phyloP scores from a whole-genome alignment of 2,329 filamentous ascomycete species.

The Ceratocystis cubensis region DNA sequence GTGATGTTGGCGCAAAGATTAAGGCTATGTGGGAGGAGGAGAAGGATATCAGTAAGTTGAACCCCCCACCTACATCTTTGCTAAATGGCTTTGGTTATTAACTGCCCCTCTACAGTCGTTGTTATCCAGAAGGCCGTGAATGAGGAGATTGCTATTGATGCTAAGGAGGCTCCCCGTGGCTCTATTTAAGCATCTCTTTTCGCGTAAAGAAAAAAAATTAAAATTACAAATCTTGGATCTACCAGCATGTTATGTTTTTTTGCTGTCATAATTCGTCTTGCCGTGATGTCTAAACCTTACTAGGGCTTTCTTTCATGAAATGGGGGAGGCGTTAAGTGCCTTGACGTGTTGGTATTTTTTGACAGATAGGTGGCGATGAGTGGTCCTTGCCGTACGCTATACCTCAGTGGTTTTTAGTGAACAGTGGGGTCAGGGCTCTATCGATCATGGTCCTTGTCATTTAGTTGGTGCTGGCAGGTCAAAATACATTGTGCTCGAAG shows the following conservation, averaged over 20 bases:
- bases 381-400: too few species aligned
- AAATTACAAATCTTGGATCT: slow-evolving; percentile 22
- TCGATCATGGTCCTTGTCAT: too few species aligned
- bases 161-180: slow-evolving; percentile 68
- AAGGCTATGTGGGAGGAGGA: slow-evolving; percentile 69
- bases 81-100: not conserved
- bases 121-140: slow-evolving; percentile 89
- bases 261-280: not conserved
- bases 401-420: too few species aligned
- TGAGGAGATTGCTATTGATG: slow-evolving; percentile 83
- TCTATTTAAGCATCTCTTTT: slow-evolving; percentile 18
- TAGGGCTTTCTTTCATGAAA: not conserved
- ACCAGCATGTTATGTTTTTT: slow-evolving; percentile 10
- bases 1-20: slow-evolving; percentile 81
- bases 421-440: too few species aligned
- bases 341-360: too few species aligned
- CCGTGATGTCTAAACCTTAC: not conserved
- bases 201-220: slow-evolving; percentile 20
- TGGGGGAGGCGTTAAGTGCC: not conserved
- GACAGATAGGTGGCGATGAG: too few species aligned
- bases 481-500: too few species aligned
- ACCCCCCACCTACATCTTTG: not conserved
- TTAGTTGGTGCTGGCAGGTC: too few species aligned
- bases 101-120: slow-evolving; percentile 51
- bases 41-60: slow-evolving; percentile 80